Percentiles rank a stretch among this genome's conserved stretches.
phyloP scores from a whole-genome alignment of 2,329 filamentous ascomycete species.

The Lojkania enalia region DNA sequence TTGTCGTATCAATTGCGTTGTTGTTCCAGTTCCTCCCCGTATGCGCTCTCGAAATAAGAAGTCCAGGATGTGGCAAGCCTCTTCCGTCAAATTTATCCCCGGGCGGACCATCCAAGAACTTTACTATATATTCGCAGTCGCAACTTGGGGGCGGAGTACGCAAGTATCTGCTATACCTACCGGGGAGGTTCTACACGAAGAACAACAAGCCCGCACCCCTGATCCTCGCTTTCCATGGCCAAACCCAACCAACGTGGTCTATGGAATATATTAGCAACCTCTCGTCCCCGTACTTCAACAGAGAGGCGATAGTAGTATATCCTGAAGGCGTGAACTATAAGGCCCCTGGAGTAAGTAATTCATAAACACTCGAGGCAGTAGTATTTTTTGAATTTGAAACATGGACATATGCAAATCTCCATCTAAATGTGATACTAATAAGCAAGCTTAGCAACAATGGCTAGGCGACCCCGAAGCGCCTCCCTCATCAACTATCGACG shows the following conservation, averaged over 20 bases:
- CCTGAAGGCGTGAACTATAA: constrained; percentile 24
- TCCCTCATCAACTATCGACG: constrained; percentile 40
- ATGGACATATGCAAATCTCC: no score
- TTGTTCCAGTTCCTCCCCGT: no score
- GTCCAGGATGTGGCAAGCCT: constrained; percentile 24
- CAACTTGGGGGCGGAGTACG: constrained; percentile 20
- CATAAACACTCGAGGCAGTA: no score
- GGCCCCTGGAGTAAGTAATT: constrained; percentile 22
- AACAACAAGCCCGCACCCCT: constrained; percentile 22
- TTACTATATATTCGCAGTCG: constrained; percentile 21
- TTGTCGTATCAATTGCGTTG: no score
- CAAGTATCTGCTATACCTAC: constrained; percentile 23
- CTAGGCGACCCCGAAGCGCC: constrained; percentile 46
- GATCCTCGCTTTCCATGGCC: constrained; percentile 26
- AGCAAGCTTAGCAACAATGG: constrained; percentile 38
- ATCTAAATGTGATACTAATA: no score
- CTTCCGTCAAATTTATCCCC: background rate
- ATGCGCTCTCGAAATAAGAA: no score
- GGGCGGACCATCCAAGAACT: constrained; percentile 22
- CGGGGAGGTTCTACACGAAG: constrained; percentile 12
- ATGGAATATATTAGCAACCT: constrained; percentile 26
- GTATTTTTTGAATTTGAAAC: background rate
- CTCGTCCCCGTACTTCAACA: constrained; percentile 24
- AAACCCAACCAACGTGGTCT: constrained; percentile 19
- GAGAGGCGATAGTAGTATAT: constrained; percentile 23